phyloP scores from a whole-genome alignment of 1,139 yeast species.

The Groenewaldozyma auringiensis region DNA sequence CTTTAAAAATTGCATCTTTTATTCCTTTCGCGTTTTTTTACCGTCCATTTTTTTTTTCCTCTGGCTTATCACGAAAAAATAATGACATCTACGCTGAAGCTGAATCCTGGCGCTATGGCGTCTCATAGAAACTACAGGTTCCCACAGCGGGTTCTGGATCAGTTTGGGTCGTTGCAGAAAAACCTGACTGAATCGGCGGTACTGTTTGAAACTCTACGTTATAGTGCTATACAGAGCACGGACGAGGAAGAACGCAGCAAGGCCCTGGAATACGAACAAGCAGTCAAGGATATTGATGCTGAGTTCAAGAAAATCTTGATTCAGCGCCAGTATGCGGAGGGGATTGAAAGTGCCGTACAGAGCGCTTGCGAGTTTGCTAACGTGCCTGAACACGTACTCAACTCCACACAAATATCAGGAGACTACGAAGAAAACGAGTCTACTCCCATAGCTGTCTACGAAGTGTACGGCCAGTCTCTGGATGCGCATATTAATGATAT shows the following conservation, averaged over 20 bases:
- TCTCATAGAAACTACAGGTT: background rate
- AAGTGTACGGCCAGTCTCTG: background rate
- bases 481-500: background rate
- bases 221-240: background rate
- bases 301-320: background rate
- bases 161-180: background rate
- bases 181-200: background rate
- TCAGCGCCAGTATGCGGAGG: no score
- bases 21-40: background rate
- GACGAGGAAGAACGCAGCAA: background rate
- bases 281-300: background rate
- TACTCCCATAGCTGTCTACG: background rate
- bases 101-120: slow-evolving; percentile 2
- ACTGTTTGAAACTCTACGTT: background rate
- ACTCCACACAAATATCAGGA: background rate
- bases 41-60: background rate
- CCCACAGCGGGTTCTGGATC: no score
- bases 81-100: background rate
- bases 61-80: background rate
- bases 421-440: background rate
- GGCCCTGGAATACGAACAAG: no score
- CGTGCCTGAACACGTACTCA: background rate
- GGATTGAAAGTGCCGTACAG: background rate
- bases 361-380: background rate
- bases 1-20: background rate